Conservation (phyloP, 2,329 filamentous ascomycete species). For the Alternaria ethzedia region DNA sequence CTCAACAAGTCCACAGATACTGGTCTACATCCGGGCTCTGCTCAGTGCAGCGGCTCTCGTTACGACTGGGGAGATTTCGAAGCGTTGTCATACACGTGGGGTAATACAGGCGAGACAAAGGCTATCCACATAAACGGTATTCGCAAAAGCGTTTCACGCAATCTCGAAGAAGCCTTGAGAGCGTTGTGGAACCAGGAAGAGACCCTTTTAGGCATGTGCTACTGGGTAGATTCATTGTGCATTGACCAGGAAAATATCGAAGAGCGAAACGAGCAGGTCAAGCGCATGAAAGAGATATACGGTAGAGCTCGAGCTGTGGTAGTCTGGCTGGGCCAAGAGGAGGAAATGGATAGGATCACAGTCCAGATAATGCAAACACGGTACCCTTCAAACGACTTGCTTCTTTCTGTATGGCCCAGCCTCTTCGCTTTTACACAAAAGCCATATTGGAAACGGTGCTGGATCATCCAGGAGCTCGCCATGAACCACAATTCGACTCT, state of each 20-base stretch:
- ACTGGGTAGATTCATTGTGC: background rate
- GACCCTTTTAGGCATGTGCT: background rate
- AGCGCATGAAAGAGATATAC: background rate
- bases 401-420: no score
- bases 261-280: background rate
- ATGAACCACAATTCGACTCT: background rate
- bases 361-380: no score
- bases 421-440: background rate
- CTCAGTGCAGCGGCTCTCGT: background rate
- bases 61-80: background rate
- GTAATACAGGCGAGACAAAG: background rate
- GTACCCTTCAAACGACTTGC: no score
- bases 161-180: background rate
- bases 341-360: background rate
- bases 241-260: background rate
- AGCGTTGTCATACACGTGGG: background rate
- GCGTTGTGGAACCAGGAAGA: background rate
- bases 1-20: no score
- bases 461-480: background rate
- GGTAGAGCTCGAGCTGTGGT: background rate
- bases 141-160: background rate
- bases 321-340: background rate
- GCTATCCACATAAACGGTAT: fast-evolving
- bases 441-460: background rate
- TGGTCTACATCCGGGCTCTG: fast-evolving